Conservation (phyloP, 805 yeast species). For the Phaffomyces opuntiae region DNA sequence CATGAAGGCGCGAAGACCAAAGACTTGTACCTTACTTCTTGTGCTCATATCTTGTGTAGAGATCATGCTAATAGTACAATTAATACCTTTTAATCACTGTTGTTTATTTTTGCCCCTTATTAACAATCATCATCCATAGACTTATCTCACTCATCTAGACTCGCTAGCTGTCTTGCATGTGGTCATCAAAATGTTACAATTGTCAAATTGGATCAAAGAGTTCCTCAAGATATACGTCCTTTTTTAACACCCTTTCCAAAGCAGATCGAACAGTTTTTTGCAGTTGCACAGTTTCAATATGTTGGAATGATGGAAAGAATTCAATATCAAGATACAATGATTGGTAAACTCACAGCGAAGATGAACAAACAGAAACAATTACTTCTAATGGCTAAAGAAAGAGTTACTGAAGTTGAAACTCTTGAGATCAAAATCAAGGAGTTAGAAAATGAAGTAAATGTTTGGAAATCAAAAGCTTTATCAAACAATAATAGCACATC, state of each 20-base stretch:
- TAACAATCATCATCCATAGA: background rate
- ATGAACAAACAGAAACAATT: conserved; percentile 18
- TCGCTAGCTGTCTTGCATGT: conserved; percentile 12
- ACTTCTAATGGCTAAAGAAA: conserved; percentile 18
- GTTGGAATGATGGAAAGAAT: conserved; percentile 16
- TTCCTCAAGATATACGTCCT: conserved; percentile 17
- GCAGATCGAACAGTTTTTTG: conserved; percentile 20
- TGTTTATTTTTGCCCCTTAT: background rate
- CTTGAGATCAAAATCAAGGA: conserved; percentile 10
- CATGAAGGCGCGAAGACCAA: conserved; percentile 15
- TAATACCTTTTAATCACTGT: background rate
- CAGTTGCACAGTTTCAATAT: conserved; percentile 19
- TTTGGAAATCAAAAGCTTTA: background rate
- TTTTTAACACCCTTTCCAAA: conserved; percentile 19
- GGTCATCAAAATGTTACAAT: conserved; percentile 13
- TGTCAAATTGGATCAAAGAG: conserved; percentile 12
- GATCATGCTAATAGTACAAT: conserved; percentile 17
- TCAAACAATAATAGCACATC: too few relatives aligned
- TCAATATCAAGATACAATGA: conserved; percentile 11
- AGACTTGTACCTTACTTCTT: conserved; percentile 28
- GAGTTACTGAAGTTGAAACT: conserved; percentile 11
- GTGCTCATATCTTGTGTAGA: conserved; percentile 32
- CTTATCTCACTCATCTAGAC: conserved; percentile 1
- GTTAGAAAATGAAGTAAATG: conserved; percentile 9
- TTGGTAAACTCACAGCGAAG: conserved; percentile 12